These are phyloP conservation scores for Zygotorulaspora danielsina DNA, from an alignment of 805 yeast genomes.

Conservation along the genomic window DNA sequence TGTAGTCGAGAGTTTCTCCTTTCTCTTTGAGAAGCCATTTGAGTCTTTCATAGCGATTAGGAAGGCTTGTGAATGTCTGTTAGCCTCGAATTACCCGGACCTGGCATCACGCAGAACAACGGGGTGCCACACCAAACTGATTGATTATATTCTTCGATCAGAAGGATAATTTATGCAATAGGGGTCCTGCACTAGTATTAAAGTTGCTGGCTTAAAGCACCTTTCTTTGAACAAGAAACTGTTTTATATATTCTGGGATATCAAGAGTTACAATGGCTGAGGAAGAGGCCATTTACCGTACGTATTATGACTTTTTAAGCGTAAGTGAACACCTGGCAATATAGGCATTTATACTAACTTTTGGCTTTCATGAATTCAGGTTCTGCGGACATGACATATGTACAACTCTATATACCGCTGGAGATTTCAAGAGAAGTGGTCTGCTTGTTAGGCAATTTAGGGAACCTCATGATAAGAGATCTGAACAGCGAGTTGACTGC, in stretches of 20 bases:
- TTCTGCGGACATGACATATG: conserved; percentile 96
- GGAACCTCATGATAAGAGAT: conserved; percentile 83
- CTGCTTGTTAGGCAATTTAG: conserved; percentile 78
- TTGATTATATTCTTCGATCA: neutral
- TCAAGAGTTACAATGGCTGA: no score
- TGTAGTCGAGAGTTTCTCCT: no score
- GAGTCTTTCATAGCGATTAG: no score
- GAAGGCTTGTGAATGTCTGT: no score
- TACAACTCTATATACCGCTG: conserved; percentile 79
- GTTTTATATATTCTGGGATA: no score
- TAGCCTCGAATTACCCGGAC: no score
- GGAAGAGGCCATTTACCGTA: conserved; percentile 42
- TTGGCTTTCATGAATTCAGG: conserved; percentile 30
- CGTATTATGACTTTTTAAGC: conserved; percentile 13
- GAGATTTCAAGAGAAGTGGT: conserved; percentile 85
- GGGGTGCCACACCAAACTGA: neutral
- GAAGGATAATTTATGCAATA: neutral
- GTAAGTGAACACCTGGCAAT: neutral
- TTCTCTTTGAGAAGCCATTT: no score
- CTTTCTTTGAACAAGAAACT: no score
- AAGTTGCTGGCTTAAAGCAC: no score
- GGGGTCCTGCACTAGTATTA: no score
- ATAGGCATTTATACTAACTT: conserved; percentile 5
- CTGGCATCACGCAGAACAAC: neutral
- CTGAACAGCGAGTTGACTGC: conserved; percentile 74